Base-by-base conservation (phyloP, 192 early-diverging fungal species). In the Chytriomyces sp. region DNA sequence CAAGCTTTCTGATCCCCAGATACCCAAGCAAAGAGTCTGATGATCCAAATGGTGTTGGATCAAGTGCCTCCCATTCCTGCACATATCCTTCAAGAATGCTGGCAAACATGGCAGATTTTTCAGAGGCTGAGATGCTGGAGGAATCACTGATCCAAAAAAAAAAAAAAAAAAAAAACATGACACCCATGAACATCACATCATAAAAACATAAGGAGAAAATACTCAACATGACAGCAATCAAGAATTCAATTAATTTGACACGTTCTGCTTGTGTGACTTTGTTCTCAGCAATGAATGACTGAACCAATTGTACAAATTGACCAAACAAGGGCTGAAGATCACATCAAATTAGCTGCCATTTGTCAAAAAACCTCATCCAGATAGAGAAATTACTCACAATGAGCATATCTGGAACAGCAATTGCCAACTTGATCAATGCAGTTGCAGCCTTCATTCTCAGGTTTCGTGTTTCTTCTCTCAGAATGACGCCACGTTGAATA, bases 341-440 rank as follows among this genome's bases (percentile, higher is more conserved):
- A 10, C 16, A 45, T 53, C n/a, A 20, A 16, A 20, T 8, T 7
- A 57, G 20, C 5, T 57, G 53, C 53, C 53, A 20, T 13, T 20
- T 20, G 26, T 49, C 18, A 35, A 16, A 68, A 68, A 0, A 45
- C 5, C 11, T 13, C 23, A 64, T 3, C 11, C 13, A 43, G 2
- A 64, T 13, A 45, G 44, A 62, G 16, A 43, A 45, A n/a, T 2
- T 5, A 23, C 71, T 45, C 50, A 80, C 81, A 11, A 83, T 82
- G 48, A 86, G 76, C n/a, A 66, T 45, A 59, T 86, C 79, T 9
- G 85, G 81, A 69, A 86, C 81, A 47, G 78, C 64, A n/a, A 61
- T 62, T 16, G 71, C 85, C 18, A 86, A 43, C 50, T 80, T 81
- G 20, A 86, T 72, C 13, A 86, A 60, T 8, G 67, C 60, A 7